Percentiles rank a stretch among this genome's conserved stretches.
phyloP scores from a whole-genome alignment of 306 rosid species.

The Prinsepia uniflora region DNA sequence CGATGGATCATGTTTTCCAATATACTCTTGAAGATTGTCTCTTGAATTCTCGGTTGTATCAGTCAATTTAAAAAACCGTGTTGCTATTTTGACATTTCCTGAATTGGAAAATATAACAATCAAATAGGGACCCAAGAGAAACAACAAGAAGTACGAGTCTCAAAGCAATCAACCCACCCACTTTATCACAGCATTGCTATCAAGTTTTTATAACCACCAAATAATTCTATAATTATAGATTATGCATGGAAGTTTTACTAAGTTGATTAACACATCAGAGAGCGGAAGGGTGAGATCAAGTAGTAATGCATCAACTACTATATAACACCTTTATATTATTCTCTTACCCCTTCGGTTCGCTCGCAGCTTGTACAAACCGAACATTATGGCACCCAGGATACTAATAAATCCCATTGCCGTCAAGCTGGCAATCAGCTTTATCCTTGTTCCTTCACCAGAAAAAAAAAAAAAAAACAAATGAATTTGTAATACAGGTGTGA shows the following conservation, averaged over 20 bases:
- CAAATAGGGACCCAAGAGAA: not conserved
- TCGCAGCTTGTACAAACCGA: not conserved
- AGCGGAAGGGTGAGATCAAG: not conserved
- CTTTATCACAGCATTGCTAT: too few relatives aligned
- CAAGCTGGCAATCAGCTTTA: slow-evolving; percentile 17
- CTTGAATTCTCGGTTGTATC: not conserved
- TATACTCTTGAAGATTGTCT: not conserved
- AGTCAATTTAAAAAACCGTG: not conserved
- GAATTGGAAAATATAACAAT: not conserved
- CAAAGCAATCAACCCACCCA: not conserved
- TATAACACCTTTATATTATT: not conserved
- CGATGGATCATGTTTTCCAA: not conserved
- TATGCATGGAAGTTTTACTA: not conserved
- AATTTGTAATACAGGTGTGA: not conserved
- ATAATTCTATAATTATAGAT: not conserved
- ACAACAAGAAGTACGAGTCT: not conserved
- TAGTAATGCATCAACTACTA: not conserved
- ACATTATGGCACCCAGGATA: not conserved
- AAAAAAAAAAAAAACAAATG: too few relatives aligned
- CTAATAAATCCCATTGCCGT: not conserved
- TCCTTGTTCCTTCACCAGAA: slow-evolving; percentile 16
- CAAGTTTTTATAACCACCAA: not conserved
- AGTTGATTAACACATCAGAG: not conserved
- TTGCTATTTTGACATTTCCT: not conserved
- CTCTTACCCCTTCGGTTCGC: slow-evolving; percentile 21